These are phyloP conservation scores for Xerocomus brunneocitrinus DNA, from an alignment of 768 basidiomycete genomes.

Conservation along the genomic window DNA sequence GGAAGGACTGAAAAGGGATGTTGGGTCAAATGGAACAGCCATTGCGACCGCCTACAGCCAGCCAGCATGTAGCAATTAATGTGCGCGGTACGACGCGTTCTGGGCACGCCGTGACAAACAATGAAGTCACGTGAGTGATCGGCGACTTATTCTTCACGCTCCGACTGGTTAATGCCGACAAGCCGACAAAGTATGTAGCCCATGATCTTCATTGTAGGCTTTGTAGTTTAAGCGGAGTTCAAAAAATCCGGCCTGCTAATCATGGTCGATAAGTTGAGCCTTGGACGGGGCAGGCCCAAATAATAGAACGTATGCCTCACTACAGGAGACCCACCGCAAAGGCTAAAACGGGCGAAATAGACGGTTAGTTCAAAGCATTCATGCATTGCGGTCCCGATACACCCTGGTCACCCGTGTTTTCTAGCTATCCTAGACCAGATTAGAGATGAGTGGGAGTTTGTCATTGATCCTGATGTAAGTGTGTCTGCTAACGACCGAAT, in stretches of 20 bases:
- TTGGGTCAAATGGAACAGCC: conserved; percentile 5
- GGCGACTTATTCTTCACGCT: neutral
- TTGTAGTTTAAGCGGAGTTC: neutral
- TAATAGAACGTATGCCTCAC: conserved; percentile 63
- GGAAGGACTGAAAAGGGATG: conserved; percentile 14
- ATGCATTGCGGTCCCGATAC: neutral
- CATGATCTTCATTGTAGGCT: too few relatives aligned
- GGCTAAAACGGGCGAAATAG: conserved; percentile 74
- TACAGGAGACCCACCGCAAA: conserved; percentile 44
- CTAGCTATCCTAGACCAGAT: conserved; percentile 82
- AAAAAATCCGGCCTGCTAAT: neutral
- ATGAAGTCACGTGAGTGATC: neutral
- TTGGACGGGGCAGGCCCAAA: conserved; percentile 54
- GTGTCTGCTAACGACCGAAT: neutral
- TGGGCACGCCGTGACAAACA: neutral
- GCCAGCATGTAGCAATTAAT: neutral
- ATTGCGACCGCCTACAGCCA: neutral
- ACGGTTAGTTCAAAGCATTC: conserved; percentile 51
- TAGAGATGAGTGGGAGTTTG: conserved; percentile 86
- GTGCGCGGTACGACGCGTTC: conserved; percentile 8
- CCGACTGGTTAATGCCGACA: neutral
- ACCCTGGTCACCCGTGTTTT: neutral
- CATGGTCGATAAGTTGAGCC: neutral
- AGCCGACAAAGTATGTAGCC: neutral
- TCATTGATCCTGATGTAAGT: conserved; percentile 74